Evolutionary conservation across 345 rosid species (phyloP).

Genomic region (Erucastrum elatum): DNA sequence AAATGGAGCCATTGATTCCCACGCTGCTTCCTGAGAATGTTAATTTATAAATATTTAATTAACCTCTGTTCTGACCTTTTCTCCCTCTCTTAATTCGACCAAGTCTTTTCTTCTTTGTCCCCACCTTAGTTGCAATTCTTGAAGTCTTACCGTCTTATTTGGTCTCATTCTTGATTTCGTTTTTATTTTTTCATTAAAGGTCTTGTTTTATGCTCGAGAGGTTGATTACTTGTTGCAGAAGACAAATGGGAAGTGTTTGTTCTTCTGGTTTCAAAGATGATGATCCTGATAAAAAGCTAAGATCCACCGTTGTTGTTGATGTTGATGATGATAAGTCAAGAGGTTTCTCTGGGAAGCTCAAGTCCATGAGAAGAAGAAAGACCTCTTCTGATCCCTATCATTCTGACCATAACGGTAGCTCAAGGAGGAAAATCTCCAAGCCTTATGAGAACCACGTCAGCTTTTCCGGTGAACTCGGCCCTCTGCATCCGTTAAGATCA

Average conservation of each 20-base stretch:
- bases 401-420: slow-evolving; percentile 29
- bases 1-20: slow-evolving; percentile 38
- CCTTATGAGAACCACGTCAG: slow-evolving; percentile 33
- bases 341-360: slow-evolving; percentile 44
- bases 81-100: slow-evolving; percentile 19
- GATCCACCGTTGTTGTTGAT: slow-evolving; percentile 8
- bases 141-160: slow-evolving; percentile 19
- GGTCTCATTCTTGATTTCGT: slow-evolving; percentile 2
- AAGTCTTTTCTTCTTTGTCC: slow-evolving; percentile 25
- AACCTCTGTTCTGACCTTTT: slow-evolving; percentile 22
- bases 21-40: slow-evolving; percentile 32
- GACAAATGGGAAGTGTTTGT: slow-evolving; percentile 70
- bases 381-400: slow-evolving; percentile 34
- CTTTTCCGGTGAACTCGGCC: slow-evolving; percentile 61
- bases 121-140: slow-evolving; percentile 34
- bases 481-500: slow-evolving; percentile 43
- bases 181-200: background rate
- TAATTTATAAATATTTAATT: background rate
- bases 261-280: slow-evolving; percentile 41
- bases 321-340: slow-evolving; percentile 32
- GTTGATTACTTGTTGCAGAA: slow-evolving; percentile 15
- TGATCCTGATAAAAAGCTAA: slow-evolving; percentile 29
- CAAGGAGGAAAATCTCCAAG: slow-evolving; percentile 36
- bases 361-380: slow-evolving; percentile 41
- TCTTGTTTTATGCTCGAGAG: background rate